Evolutionary conservation across 257 asterid species (phyloP).

Genomic region (Rauvolfia tetraphylla): DNA sequence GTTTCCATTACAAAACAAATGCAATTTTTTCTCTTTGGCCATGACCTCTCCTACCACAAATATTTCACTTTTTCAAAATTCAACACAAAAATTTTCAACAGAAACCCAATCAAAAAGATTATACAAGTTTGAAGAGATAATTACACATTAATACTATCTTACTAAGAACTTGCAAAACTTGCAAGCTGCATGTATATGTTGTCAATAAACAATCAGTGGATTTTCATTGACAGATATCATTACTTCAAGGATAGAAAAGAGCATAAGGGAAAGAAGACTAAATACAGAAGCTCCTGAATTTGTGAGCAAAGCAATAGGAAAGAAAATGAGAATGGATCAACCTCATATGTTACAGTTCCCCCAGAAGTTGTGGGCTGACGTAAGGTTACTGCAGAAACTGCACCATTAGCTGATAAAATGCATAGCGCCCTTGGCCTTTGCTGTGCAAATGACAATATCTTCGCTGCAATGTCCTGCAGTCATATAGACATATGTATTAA

Average conservation of each 20-base stretch:
- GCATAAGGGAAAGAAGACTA: neutral
- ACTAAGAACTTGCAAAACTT: neutral
- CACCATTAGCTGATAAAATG: conserved; percentile 77
- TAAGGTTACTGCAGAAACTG: conserved; percentile 70
- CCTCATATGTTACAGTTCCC: conserved; percentile 78
- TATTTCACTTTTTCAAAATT: too few relatives aligned
- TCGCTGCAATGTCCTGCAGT: conserved; percentile 82
- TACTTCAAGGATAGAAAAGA: neutral
- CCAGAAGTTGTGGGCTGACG: conserved; percentile 70
- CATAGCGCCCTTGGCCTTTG: conserved; percentile 95
- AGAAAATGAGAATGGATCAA: conserved; percentile 20
- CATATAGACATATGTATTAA: neutral
- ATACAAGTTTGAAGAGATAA: neutral
- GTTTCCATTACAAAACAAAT: too few relatives aligned
- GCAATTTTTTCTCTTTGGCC: too few relatives aligned
- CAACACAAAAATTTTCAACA: too few relatives aligned
- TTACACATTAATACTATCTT: neutral
- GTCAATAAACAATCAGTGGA: neutral
- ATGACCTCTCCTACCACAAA: too few relatives aligned
- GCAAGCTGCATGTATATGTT: neutral
- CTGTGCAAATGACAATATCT: conserved; percentile 83
- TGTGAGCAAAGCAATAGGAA: neutral
- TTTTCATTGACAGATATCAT: neutral
- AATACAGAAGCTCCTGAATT: neutral
- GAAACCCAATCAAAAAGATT: too few relatives aligned